phyloP scores from a whole-genome alignment of 2,329 filamentous ascomycete genomes.

The Tetracladium maxilliforme region DNA sequence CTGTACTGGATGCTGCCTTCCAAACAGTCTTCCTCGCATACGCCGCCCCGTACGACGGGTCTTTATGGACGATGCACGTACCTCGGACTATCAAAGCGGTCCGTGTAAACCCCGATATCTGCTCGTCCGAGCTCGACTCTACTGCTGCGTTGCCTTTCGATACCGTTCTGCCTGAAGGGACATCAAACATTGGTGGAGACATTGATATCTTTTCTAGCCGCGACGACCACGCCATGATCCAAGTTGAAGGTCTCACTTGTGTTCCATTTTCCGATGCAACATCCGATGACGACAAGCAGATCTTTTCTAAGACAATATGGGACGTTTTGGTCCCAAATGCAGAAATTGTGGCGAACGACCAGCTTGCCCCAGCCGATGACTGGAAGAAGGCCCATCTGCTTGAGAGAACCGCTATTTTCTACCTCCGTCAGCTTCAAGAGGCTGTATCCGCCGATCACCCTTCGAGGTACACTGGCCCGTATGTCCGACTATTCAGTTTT shows the following conservation, averaged over 20 bases:
- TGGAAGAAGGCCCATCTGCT: too few species aligned
- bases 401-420: too few species aligned
- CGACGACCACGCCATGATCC: constrained; percentile 4
- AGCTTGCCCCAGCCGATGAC: too few species aligned
- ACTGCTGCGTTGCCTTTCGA: neutral
- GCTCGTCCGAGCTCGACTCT: neutral
- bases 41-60: constrained; percentile 7
- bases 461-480: too few species aligned
- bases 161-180: constrained; percentile 1
- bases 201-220: constrained; percentile 1
- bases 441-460: too few species aligned
- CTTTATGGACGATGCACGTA: constrained; percentile 8
- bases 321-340: constrained; percentile 6
- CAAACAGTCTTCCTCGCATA: constrained; percentile 27
- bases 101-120: constrained; percentile 7
- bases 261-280: constrained; percentile 7
- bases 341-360: too few species aligned
- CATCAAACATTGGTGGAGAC: constrained; percentile 2
- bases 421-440: too few species aligned
- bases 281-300: constrained; percentile 2
- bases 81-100: constrained; percentile 8
- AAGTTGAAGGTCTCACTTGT: constrained; percentile 8
- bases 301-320: constrained; percentile 3
- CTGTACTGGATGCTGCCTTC: constrained; percentile 38
- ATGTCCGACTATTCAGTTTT: too few species aligned